phyloP scores from a whole-genome alignment of 305 asterid species.

The Solanum hybrid region DNA sequence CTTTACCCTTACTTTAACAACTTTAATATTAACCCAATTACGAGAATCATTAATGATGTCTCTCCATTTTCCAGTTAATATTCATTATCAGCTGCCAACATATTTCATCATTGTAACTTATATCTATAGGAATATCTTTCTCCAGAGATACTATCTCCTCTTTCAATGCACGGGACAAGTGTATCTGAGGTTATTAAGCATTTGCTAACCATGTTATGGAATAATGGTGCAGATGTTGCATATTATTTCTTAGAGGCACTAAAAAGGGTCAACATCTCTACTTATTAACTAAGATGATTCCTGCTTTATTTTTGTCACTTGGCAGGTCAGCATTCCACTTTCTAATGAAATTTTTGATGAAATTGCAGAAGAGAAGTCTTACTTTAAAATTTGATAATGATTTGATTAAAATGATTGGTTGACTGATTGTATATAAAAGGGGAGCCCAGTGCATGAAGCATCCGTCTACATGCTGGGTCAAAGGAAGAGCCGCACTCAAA shows the following conservation, averaged over 20 bases:
- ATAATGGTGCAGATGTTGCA: constrained; percentile 47
- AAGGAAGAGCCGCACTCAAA: too few species aligned
- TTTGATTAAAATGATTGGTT: background rate
- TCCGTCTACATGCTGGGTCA: too few species aligned
- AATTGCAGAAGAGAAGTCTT: background rate
- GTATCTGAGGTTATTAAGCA: constrained; percentile 76
- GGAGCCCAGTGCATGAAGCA: too few species aligned
- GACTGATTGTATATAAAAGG: too few species aligned
- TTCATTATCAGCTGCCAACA: too few species aligned
- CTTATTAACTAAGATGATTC: background rate
- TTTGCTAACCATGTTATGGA: constrained; percentile 57
- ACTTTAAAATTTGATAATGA: background rate
- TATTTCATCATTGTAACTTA: background rate
- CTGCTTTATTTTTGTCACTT: background rate
- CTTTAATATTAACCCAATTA: too few species aligned
- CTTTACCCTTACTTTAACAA: too few species aligned
- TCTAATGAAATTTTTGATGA: background rate
- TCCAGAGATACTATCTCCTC: constrained; percentile 46
- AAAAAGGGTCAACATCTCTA: constrained; percentile 36
- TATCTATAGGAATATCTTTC: constrained; percentile 16
- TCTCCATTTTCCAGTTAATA: too few species aligned
- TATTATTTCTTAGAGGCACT: constrained; percentile 52
- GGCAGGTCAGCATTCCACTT: background rate
- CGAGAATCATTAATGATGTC: too few species aligned
- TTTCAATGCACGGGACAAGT: constrained; percentile 51